Percentiles rank a stretch among this genome's conserved stretches.
These are phyloP conservation scores for Talaromyces sp. DNA, from an alignment of 2,329 filamentous ascomycete species.

Conservation along the genomic window DNA sequence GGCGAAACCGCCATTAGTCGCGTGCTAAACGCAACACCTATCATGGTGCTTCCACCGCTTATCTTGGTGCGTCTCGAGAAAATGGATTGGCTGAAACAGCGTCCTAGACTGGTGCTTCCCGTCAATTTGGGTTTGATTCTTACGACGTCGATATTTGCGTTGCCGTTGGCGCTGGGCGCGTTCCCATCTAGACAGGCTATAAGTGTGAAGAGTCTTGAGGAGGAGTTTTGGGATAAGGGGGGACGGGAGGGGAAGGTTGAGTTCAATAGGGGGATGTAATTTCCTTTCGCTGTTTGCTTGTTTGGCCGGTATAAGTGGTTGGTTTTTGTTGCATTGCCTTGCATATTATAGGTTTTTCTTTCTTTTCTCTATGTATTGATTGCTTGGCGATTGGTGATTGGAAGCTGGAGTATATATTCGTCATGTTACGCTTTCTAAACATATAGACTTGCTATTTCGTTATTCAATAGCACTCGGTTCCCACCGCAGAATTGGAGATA, in stretches of 20 bases:
- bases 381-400: neutral
- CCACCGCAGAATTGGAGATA: neutral
- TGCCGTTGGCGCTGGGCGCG: constrained; percentile 83
- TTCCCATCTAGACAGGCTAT: constrained; percentile 91
- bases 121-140: constrained; percentile 86
- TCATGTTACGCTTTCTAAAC: neutral
- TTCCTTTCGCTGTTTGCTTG: neutral
- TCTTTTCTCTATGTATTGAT: neutral
- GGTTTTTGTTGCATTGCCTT: neutral
- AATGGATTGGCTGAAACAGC: constrained; percentile 72
- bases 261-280: constrained; percentile 88
- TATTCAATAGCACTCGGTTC: neutral
- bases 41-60: constrained; percentile 94
- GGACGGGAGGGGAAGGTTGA: constrained; percentile 81
- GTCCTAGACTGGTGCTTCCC: constrained; percentile 73
- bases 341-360: neutral
- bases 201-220: constrained; percentile 69
- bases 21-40: constrained; percentile 89
- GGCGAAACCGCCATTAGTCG: constrained; percentile 88
- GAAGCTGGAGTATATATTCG: neutral
- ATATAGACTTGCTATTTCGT: constrained; percentile 1
- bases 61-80: constrained; percentile 80
- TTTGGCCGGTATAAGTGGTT: neutral
- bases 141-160: constrained; percentile 77
- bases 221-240: constrained; percentile 78